Evolutionary conservation across 2,329 filamentous ascomycete species (phyloP).

Genomic region (Alternaria sp.): DNA sequence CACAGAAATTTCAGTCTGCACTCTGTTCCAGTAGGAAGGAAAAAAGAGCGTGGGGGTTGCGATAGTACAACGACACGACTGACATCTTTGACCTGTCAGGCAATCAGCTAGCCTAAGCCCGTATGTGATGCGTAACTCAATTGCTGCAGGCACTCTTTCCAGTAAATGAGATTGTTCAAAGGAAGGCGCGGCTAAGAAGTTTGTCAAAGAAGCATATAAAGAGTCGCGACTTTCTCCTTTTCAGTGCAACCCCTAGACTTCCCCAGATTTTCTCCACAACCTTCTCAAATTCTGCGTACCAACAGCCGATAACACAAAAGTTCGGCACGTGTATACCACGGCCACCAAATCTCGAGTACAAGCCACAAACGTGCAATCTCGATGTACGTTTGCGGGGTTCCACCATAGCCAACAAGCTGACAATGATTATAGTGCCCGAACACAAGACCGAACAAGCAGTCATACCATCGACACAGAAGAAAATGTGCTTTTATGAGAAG

Average conservation of each 20-base stretch:
- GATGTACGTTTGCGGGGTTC: constrained; percentile 1
- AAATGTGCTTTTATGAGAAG: constrained; percentile 76
- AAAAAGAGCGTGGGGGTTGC: not conserved
- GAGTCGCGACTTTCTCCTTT: not conserved
- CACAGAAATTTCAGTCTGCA: not conserved
- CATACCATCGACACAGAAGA: not conserved
- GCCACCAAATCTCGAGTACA: not conserved
- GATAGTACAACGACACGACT: not conserved
- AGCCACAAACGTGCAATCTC: not conserved
- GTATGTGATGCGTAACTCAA: not conserved
- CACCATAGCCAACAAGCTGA: not conserved
- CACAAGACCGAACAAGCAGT: not conserved
- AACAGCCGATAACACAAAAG: not conserved
- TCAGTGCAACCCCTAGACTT: constrained; percentile 14
- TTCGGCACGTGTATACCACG: not conserved
- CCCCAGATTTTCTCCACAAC: constrained; percentile 11
- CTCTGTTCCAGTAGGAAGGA: not conserved
- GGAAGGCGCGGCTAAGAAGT: not conserved
- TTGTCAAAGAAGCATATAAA: constrained; percentile 21
- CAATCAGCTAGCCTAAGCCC: not conserved
- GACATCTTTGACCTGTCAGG: not conserved
- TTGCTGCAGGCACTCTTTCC: not conserved
- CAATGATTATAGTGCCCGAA: not conserved
- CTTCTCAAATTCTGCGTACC: not conserved
- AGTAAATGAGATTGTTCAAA: not conserved